Evolutionary conservation across 768 basidiomycete species (phyloP), one percentile per base, ranked within the genome.

Genomic region (Trametes elegans): DNA sequence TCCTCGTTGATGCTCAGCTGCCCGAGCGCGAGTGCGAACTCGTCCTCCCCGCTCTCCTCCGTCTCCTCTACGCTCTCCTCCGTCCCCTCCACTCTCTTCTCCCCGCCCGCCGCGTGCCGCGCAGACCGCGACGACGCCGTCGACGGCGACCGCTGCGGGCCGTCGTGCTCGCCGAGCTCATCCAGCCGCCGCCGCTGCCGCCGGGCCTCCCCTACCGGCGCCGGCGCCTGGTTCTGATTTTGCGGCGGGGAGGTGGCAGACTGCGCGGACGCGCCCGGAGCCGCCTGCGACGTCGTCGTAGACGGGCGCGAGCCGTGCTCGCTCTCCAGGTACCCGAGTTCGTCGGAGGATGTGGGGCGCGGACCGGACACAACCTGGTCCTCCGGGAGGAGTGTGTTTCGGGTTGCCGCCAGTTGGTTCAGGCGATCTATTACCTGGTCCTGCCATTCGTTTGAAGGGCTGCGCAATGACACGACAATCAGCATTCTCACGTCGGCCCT

Each of bases 1-100:
- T 93, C 88, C 72, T 95, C 93, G 63, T 95, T 93, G 62, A 95
- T 64, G 59, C 88, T 90, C 55, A 95, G 74, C 70, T 94, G 91
- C 2, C 93, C 93, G 5, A 93, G 79, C 26, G 90, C 91, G 53
- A 85, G 83, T 28, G 80, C 76, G 3, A 87, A 67, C 49, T 79
- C 76, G 38, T 75, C 76, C 41, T 78, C 77, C 32, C 70, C 66
- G 41, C 51, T 53, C 39, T 54, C 62, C 35, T 74, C 72, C 19
- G 71, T 72, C 21, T 73, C 75, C 46, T 66, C 63, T 24, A 47
- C 53, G 24, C 55, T 55, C 47, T 66, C 71, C 18, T 68, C 42
- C 43, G 28, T 45, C 28, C 14, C 31, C 28, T 36, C 35, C 13
- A 23, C 34, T 13, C 34, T 46, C 13, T 48, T 58, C 18, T 62